A percentile compares a stretch with the other conserved stretches of the same genome.
Evolutionary conservation across 805 yeast species (phyloP).

Genomic region (Clavispora phyllophila): DNA sequence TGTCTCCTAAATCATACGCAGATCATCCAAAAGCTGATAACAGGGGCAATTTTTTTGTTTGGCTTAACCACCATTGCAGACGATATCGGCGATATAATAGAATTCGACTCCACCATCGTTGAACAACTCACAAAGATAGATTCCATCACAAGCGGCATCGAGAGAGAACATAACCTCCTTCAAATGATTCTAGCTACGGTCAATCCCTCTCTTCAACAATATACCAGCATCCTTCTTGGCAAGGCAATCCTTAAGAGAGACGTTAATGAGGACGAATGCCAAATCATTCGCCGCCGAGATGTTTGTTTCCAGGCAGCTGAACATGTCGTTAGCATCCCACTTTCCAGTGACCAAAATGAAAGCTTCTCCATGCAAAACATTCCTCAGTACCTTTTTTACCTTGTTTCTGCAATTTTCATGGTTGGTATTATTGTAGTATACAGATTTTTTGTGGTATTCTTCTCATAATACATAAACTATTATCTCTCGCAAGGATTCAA

Average conservation of each 20-base stretch:
- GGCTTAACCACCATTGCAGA: constrained; percentile 29
- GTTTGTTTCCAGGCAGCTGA: constrained; percentile 39
- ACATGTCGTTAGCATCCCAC: constrained; percentile 38
- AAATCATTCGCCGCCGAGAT: constrained; percentile 30
- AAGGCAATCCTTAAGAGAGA: constrained; percentile 36
- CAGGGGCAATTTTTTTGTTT: constrained; percentile 23
- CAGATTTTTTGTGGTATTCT: constrained; percentile 22
- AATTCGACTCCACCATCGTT: constrained; percentile 19
- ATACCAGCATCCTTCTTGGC: constrained; percentile 34
- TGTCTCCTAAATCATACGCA: constrained; percentile 29
- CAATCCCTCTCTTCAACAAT: constrained; percentile 31
- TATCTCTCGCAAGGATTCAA: too few species aligned
- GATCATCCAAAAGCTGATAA: constrained; percentile 21
- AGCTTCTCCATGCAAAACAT: constrained; percentile 18
- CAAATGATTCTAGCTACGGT: constrained; percentile 26
- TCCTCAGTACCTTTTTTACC: constrained; percentile 21
- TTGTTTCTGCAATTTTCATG: constrained; percentile 20
- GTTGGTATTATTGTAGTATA: constrained; percentile 23
- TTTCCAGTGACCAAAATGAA: constrained; percentile 28
- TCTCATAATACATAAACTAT: constrained; percentile 3
- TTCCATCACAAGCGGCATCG: constrained; percentile 34
- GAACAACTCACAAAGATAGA: constrained; percentile 32
- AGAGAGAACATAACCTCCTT: constrained; percentile 28
- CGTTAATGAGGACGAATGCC: constrained; percentile 24
- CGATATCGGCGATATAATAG: constrained; percentile 16